phyloP scores from a whole-genome alignment of 768 basidiomycete species.

The Cystofilobasidium capitatum region DNA sequence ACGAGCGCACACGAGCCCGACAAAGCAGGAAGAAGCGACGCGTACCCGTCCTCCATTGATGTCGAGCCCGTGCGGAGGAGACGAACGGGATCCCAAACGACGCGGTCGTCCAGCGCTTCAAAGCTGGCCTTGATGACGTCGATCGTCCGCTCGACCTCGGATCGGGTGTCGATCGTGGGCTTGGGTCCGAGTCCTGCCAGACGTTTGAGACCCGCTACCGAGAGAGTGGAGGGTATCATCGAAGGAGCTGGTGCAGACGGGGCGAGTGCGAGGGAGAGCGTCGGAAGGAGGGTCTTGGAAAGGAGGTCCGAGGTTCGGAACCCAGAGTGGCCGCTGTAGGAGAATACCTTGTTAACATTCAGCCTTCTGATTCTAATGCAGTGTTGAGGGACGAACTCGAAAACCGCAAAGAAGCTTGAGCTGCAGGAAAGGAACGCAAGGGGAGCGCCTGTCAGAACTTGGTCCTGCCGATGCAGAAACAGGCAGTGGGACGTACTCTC shows the following conservation, averaged over 20 bases:
- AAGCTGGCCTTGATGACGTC: neutral
- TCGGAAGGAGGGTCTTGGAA: constrained; percentile 71
- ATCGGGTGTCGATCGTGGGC: too few species aligned
- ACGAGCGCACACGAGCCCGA: constrained; percentile 86
- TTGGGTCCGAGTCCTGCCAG: too few species aligned
- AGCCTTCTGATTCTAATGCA: neutral
- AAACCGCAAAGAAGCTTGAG: constrained; percentile 61
- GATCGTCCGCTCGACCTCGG: neutral
- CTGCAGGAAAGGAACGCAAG: constrained; percentile 58
- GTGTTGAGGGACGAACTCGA: constrained; percentile 39
- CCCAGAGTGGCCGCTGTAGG: constrained; percentile 70
- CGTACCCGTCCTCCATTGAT: constrained; percentile 48
- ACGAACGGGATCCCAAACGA: constrained; percentile 42
- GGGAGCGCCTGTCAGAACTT: constrained; percentile 19
- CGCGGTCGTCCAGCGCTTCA: constrained; percentile 12
- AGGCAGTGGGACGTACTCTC: constrained; percentile 18
- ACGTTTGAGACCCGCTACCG: neutral
- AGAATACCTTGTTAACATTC: constrained; percentile 19
- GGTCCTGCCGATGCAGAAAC: neutral
- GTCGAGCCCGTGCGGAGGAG: constrained; percentile 31
- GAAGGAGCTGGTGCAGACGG: constrained; percentile 30
- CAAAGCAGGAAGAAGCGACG: constrained; percentile 71
- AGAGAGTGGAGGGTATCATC: neutral
- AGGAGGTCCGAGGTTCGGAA: constrained; percentile 73
- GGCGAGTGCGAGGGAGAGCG: constrained; percentile 64